phyloP scores from a whole-genome alignment of 768 basidiomycete genomes.

The Clitopilus hobsonii region DNA sequence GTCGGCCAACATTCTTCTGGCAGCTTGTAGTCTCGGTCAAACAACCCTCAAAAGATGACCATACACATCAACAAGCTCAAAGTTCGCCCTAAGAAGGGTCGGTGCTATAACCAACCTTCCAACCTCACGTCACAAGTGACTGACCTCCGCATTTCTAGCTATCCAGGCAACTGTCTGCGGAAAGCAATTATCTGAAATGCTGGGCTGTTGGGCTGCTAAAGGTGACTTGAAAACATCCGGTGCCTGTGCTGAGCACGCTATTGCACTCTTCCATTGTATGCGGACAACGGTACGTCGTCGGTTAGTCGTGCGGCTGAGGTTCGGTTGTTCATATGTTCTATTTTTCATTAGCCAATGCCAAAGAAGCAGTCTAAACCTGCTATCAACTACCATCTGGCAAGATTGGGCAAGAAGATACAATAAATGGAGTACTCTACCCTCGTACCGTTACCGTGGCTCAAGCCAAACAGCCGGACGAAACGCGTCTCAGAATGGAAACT shows the following conservation, averaged over 20 bases:
- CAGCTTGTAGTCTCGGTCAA: constrained; percentile 1
- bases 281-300: constrained; percentile 62
- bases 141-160: constrained; percentile 23
- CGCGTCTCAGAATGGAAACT: too few relatives aligned
- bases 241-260: constrained; percentile 55
- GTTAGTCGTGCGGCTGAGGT: constrained; percentile 1
- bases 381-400: constrained; percentile 88
- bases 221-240: constrained; percentile 52
- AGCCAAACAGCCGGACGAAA: too few relatives aligned
- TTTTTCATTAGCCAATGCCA: constrained; percentile 50
- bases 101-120: constrained; percentile 12
- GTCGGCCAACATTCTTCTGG: neutral
- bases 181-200: constrained; percentile 69
- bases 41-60: constrained; percentile 28
- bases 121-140: neutral
- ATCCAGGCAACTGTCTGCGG: constrained; percentile 54
- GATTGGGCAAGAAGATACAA: constrained; percentile 71
- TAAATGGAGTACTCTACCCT: too few relatives aligned
- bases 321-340: constrained; percentile 1
- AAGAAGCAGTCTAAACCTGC: constrained; percentile 67
- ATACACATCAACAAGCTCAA: constrained; percentile 80
- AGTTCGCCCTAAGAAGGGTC: constrained; percentile 74
- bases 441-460: too few relatives aligned
- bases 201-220: constrained; percentile 82
- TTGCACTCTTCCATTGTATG: constrained; percentile 77